These are phyloP conservation scores for Podospora tetraspora DNA, from an alignment of 495 filamentous ascomycete genomes.

Conservation along the genomic window DNA sequence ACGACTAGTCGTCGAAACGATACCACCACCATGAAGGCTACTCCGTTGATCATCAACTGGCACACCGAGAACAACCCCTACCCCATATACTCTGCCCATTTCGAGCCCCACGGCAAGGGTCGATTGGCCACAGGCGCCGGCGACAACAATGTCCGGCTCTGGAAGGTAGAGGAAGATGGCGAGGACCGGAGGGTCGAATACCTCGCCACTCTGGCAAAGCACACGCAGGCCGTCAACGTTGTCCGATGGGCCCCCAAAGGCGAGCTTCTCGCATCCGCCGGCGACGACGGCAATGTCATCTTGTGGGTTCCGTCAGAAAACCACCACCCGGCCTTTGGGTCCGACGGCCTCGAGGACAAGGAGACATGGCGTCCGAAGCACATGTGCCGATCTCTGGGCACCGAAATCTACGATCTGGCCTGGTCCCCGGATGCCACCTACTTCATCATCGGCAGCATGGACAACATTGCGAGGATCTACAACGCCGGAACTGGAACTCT, in stretches of 20 bases:
- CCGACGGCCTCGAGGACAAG: conserved; percentile 85
- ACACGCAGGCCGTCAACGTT: conserved; percentile 97
- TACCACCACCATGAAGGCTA: conserved; percentile 63
- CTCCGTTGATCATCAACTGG: conserved; percentile 90
- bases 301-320: conserved; percentile 88
- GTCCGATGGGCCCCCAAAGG: conserved; percentile 93
- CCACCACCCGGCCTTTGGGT: conserved; percentile 56
- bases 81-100: conserved; percentile 93
- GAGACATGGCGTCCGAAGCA: conserved; percentile 95
- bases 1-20: conserved; percentile 7
- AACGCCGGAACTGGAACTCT: conserved; percentile 87
- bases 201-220: conserved; percentile 82
- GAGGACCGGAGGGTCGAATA: conserved; percentile 86
- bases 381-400: conserved; percentile 88
- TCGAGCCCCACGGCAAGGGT: conserved; percentile 88
- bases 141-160: conserved; percentile 96
- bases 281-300: conserved; percentile 94
- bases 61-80: conserved; percentile 85
- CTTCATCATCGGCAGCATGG: conserved; percentile 98
- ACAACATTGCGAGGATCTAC: conserved; percentile 96
- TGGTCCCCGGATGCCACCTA: conserved; percentile 96
- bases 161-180: conserved; percentile 82
- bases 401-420: conserved; percentile 95
- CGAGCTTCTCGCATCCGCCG: conserved; percentile 88
- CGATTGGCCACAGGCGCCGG: conserved; percentile 91